Percentiles rank a stretch among this genome's conserved stretches.
Evolutionary conservation across 2,329 filamentous ascomycete genomes (phyloP).

Genomic region (Aspergillus piperis): DNA sequence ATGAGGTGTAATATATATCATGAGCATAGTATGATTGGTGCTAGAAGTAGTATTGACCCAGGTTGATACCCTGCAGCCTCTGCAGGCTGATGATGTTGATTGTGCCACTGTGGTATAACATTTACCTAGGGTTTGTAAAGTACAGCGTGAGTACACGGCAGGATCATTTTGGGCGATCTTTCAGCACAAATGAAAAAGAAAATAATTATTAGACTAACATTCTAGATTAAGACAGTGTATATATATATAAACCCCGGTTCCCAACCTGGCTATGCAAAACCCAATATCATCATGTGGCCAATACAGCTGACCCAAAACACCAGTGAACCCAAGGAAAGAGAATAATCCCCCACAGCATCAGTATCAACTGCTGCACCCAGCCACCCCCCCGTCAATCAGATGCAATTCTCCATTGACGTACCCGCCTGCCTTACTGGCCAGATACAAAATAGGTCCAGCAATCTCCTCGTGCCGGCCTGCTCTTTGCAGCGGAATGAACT

Average conservation of each 20-base stretch:
- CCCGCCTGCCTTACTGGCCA: conserved; percentile 53
- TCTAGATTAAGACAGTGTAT: not conserved
- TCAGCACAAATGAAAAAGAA: no score
- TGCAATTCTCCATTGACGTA: conserved; percentile 58
- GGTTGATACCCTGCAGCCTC: no score
- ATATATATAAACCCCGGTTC: not conserved
- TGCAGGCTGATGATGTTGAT: no score
- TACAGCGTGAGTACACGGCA: no score
- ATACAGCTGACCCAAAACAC: not conserved
- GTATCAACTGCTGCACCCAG: not conserved
- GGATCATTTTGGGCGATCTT: no score
- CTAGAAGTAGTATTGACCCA: no score
- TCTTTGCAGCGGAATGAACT: conserved; percentile 29
- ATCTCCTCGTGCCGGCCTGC: conserved; percentile 50
- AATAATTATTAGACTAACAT: not conserved
- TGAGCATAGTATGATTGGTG: no score
- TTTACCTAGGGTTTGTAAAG: no score
- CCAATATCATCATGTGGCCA: not conserved
- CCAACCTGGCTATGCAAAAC: not conserved
- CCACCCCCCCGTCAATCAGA: conserved; percentile 47
- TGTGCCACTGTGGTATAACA: no score
- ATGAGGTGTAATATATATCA: no score
- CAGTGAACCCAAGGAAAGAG: not conserved
- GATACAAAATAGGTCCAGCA: conserved; percentile 52
- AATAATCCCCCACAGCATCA: no score